Base-by-base conservation (phyloP, 2,329 filamentous ascomycete genomes). In the Cladophialophora carrionii region DNA sequence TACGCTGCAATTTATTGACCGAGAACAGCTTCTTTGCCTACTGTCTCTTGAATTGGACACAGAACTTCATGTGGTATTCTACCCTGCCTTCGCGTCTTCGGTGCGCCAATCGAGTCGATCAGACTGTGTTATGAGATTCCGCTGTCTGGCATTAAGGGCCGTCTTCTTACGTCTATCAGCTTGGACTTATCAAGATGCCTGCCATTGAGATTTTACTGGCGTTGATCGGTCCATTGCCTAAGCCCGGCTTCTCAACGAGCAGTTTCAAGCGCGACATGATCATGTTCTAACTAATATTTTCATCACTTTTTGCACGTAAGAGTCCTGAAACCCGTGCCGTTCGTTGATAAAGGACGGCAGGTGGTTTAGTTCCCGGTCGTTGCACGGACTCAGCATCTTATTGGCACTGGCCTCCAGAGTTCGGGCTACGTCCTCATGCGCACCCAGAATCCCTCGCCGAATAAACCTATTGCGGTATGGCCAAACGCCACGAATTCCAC, bases 391-490 rank as follows among this genome's bases (percentile, higher is more conserved):
- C 48, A 20, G 14, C 26, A 34, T 48, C 37, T 43, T 31, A 29
- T 31, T 46, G 20, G 37, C 17, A 43, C 37, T 43, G 37, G 17
- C 5, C 37, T n/a, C 37, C 37, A 43, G 17, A 43, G 17, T 43
- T 43, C n/a, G 37, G 37, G 37, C 17, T 6, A 17, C 37, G 3
- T 29, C 3, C 26, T 46, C 56, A 49, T 12, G 7, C 14, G 24
- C n/a, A 12, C 26, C 17, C 26, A 29, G 4, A 41, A 43, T 43
- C 26, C 14, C 54, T 66, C 64, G 64, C 61, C 60, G 22, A 66
- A 66, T 66, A 52, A 29, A 54, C 64, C 57, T 49, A 24, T 61
- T 43, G 57, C 5, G 46, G 64, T 53, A 31, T 66, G 63, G 64
- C 51, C 17, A 17, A 46, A 52, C 51, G 64, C 56, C 61, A 61